Base-by-base conservation (phyloP, 2,329 filamentous ascomycete genomes). In the Pseudocercospora eumusae region DNA sequence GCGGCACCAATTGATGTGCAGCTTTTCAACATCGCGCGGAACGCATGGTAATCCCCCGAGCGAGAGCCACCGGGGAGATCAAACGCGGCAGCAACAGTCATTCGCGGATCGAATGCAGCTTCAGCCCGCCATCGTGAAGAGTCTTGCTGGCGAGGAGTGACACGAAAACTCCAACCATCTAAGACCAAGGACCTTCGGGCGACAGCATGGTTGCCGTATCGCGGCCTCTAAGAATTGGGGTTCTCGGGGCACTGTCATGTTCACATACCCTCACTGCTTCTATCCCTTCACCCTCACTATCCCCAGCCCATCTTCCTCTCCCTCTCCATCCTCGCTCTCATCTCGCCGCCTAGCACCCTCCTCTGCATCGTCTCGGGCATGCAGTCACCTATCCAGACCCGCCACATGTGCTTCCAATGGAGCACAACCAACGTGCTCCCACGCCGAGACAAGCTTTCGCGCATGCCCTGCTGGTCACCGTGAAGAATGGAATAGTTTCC, bases 401-500 rank as follows among this genome's bases (percentile, higher is more conserved):
- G 56, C 20, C 31, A 23, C 18, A 28, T 21, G 25, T 57, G 55
- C 25, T 27, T 42, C 59, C 59, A 56, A 21, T 50, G 50, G 4
- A 52, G 52, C 13, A 56, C 50, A 8, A 50, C 42, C n/a, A 61
- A 21, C 13, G 53, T 27, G 10, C 21, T 40, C 18, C 52, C 53
- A 13, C 52, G 3, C 2, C 52, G 10, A 57, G 42, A 36, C 59
- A 61, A 20, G 36, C 59, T 23, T 23, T 40, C 13, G 52, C 59
- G 28, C 59, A 61, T 8, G 50, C 21, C 15, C 42, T n/a, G 20
- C 52, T 56, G 25, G 33, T 49, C n/a, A 61, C 11, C 8, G 59
- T 52, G 31, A 56, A 61, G 40, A 61, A 57, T 2, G 59, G 53
- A 21, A 56, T 20, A 21, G 50, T 28, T 33, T 40, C 40, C 25